A percentile compares a stretch with the other conserved stretches of the same genome.
Evolutionary conservation across 805 yeast species (phyloP).

Genomic region (Candida orba): DNA sequence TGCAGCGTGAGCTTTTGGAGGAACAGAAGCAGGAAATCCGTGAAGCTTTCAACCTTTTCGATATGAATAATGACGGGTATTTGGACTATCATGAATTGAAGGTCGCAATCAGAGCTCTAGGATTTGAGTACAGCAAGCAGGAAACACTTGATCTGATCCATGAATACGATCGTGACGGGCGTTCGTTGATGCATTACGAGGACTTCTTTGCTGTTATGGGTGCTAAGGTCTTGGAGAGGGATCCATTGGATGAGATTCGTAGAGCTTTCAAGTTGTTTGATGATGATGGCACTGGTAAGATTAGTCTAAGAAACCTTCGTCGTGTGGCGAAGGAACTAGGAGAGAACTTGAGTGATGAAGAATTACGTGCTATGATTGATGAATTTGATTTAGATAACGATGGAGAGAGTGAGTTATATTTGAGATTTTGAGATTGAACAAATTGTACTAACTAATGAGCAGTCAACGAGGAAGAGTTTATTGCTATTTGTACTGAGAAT

Average conservation of each 20-base stretch:
- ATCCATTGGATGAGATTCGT: conserved; percentile 86
- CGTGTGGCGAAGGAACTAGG: conserved; percentile 90
- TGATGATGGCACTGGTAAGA: conserved; percentile 81
- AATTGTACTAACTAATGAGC: conserved; percentile 12
- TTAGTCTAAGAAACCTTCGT: conserved; percentile 72
- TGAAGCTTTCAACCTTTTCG: conserved; percentile 88
- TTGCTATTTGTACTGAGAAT: conserved; percentile 76
- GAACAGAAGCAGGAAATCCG: conserved; percentile 88
- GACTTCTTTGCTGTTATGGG: conserved; percentile 75
- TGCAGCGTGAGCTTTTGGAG: conserved; percentile 62
- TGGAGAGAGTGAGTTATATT: conserved; percentile 51
- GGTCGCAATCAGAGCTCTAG: conserved; percentile 85
- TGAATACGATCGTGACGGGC: conserved; percentile 73
- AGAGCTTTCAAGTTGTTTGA: conserved; percentile 88
- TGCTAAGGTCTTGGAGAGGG: conserved; percentile 74
- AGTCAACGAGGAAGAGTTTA: conserved; percentile 80
- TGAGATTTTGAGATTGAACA: conserved; percentile 27
- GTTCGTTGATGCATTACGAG: conserved; percentile 67
- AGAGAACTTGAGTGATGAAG: conserved; percentile 87
- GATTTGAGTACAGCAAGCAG: conserved; percentile 73
- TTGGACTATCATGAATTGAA: conserved; percentile 90
- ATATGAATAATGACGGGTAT: conserved; percentile 84
- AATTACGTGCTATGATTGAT: conserved; percentile 92
- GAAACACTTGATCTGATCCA: conserved; percentile 71
- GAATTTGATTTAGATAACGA: conserved; percentile 96